Percentiles rank a stretch among this genome's conserved stretches.
Evolutionary conservation across 2,329 filamentous ascomycete genomes (phyloP).

Genomic region (Myriosclerotinia duriaeana): DNA sequence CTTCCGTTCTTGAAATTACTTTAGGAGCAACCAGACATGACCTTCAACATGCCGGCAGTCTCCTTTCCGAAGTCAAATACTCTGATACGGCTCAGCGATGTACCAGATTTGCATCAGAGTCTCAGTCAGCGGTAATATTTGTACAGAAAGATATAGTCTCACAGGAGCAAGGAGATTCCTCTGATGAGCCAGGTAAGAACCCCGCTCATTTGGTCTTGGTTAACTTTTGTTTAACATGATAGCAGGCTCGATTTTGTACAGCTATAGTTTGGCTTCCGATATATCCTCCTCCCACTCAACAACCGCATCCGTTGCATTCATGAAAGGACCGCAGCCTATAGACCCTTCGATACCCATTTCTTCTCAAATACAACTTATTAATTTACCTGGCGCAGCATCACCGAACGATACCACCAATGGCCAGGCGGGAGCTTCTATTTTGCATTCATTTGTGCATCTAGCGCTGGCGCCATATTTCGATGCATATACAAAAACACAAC

Average conservation of each 20-base stretch:
- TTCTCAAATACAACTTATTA: conserved; percentile 89
- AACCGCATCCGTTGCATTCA: conserved; percentile 79
- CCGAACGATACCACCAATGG: conserved; percentile 60
- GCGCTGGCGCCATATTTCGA: conserved; percentile 96
- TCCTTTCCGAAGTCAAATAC: conserved; percentile 71
- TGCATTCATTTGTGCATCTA: conserved; percentile 89
- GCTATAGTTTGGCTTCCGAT: conserved; percentile 79
- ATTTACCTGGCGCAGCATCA: conserved; percentile 78
- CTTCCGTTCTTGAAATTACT: conserved; percentile 68
- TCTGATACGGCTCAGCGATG: conserved; percentile 84
- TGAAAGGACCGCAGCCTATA: conserved; percentile 87
- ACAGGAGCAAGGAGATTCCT: conserved; percentile 33
- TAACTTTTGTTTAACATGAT: conserved; percentile 39
- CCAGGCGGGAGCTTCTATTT: conserved; percentile 68
- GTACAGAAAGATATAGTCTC: conserved; percentile 77
- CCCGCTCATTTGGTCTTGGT: not conserved
- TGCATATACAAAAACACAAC: conserved; percentile 84
- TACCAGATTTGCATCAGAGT: conserved; percentile 83
- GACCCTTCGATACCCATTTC: conserved; percentile 79
- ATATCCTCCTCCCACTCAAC: conserved; percentile 78
- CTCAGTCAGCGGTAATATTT: conserved; percentile 77
- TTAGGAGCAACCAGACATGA: conserved; percentile 75
- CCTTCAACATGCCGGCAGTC: conserved; percentile 75
- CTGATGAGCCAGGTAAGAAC: conserved; percentile 43
- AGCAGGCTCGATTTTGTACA: conserved; percentile 56